phyloP scores from a whole-genome alignment of 305 asterid species.

The Rubia tinctorum region DNA sequence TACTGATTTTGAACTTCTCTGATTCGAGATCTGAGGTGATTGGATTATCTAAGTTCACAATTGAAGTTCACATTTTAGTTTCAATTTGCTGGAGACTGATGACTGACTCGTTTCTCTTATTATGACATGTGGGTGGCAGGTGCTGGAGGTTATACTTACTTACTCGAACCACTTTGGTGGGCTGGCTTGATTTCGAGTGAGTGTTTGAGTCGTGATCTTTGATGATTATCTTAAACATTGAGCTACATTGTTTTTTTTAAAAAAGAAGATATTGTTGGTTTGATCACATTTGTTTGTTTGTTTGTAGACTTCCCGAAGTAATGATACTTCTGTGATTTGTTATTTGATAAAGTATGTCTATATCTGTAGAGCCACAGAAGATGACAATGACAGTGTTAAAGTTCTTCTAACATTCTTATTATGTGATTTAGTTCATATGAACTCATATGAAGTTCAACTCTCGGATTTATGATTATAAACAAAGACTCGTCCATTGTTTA shows the following conservation, averaged over 20 bases:
- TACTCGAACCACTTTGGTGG: conserved; percentile 92
- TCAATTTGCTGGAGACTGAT: background rate
- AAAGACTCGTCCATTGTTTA: background rate
- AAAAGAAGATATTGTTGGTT: background rate
- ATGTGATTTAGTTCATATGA: background rate
- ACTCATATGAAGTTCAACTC: background rate
- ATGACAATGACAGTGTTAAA: background rate
- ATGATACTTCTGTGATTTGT: background rate
- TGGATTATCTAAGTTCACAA: background rate
- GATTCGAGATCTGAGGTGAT: conserved; percentile 1
- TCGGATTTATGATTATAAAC: background rate
- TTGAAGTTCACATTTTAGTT: too few relatives aligned
- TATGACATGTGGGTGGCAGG: conserved; percentile 31
- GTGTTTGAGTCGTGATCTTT: conserved; percentile 19
- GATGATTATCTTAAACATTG: background rate
- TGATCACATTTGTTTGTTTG: background rate
- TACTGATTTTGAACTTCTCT: background rate
- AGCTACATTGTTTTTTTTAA: background rate
- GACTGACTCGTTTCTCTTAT: background rate
- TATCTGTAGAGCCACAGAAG: background rate
- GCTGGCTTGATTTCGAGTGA: conserved; percentile 83
- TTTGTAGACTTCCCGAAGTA: too few relatives aligned
- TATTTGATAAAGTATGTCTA: background rate
- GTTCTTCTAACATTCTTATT: background rate
- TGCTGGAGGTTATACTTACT: conserved; percentile 82